phyloP scores from a whole-genome alignment of 768 basidiomycete genomes.

The Coprinopsis sp. region DNA sequence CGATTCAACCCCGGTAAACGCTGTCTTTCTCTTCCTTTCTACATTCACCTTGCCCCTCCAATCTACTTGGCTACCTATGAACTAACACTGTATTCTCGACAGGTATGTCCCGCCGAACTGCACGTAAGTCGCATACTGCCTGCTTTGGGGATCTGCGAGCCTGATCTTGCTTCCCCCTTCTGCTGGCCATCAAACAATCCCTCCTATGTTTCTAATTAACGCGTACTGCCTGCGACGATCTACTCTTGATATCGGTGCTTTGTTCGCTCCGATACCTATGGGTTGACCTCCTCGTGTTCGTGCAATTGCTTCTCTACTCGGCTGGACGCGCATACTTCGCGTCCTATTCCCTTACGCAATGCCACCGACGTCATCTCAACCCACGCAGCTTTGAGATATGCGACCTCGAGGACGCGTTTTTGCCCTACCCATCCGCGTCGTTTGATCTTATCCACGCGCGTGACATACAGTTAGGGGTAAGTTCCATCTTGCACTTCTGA shows the following conservation, averaged over 20 bases:
- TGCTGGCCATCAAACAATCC: conserved; percentile 2
- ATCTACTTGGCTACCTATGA: no score
- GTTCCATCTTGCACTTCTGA: conserved; percentile 18
- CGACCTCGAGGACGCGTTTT: conserved; percentile 53
- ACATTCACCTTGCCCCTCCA: conserved; percentile 13
- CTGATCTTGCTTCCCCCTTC: not conserved
- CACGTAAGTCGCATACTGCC: conserved; percentile 45
- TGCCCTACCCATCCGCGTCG: conserved; percentile 59
- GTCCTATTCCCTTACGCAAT: not conserved
- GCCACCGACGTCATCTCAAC: not conserved
- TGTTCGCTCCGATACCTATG: no score
- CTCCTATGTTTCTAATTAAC: no score
- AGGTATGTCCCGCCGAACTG: conserved; percentile 67
- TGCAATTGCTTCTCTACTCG: no score
- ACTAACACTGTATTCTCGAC: conserved; percentile 14
- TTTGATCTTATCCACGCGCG: conserved; percentile 72
- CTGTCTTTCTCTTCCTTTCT: conserved; percentile 9
- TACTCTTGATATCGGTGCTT: no score
- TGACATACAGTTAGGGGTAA: conserved; percentile 61
- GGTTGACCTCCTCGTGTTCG: no score
- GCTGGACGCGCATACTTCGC: not conserved
- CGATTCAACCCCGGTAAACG: conserved; percentile 62
- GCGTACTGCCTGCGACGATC: no score
- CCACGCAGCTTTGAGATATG: conserved; percentile 61
- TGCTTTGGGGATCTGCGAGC: conserved; percentile 5